Evolutionary conservation across 164 flowering plant genomes (phyloP), one percentile per base, ranked within the genome.

Genomic region (Umbilicus rupestris): DNA sequence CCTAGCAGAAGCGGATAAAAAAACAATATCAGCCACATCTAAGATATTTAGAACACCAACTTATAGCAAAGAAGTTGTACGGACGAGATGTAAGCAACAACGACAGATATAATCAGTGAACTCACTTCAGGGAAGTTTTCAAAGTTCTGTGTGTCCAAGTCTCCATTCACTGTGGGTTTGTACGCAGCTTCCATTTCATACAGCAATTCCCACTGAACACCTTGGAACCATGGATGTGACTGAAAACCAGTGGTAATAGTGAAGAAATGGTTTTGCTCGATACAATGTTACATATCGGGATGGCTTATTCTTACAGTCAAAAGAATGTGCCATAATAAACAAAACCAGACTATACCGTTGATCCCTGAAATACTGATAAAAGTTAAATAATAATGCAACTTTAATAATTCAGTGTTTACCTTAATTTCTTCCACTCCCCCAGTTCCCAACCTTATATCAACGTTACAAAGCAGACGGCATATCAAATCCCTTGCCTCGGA

Each of bases 381-480:
- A 17, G 7, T 35, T 35, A 35, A 35, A 3, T 35, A 35, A 3
- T 35, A 35, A 35, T 7, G 37, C 37, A 35, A 35, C 37, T 55
- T 26, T 55, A 28, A 55, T 55, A 33, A 29, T 28, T 26, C 33
- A 28, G 33, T 29, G 5, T 37, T 58, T 72, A 87, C 97, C 92
- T 91, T 88, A 68, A 91, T 78, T 79, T 89, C 97, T 59, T 92
- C 94, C 28, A 85, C 90, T 69, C 94, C 92, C 74, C 84, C 68
- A 20, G 90, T 86, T 35, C 98, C 96, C 67, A 89, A 66, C 75
- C 96, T 80, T 68, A 83, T 70, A 65, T 87, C 96, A 74, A 89
- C 95, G 77, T 85, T 83, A 76, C 98, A 92, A 39, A 92, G 81
- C 76, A 92, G 80, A 70, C 72, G 87, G 67, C 85, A 83, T 64